Base-by-base conservation (phyloP, 768 basidiomycete genomes). In the Leccinum longicurvipes region DNA sequence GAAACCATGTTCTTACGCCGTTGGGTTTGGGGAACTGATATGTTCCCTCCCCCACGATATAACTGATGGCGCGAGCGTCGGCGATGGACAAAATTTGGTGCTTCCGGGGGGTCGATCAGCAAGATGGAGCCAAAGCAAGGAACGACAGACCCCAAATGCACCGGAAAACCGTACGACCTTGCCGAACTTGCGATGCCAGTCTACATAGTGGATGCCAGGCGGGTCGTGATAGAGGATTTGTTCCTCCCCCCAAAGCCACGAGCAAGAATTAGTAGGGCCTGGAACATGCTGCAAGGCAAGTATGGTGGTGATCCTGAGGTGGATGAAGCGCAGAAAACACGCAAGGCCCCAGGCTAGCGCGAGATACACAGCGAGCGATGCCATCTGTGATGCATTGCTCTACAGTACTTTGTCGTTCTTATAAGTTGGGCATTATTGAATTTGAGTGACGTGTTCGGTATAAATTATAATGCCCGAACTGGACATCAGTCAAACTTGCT, bases 1-100 rank as follows among this genome's bases (percentile, higher is more conserved):
- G 75, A 63, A 86, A 86, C 85, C 85, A 86, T 15, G 77, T 78
- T 56, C 84, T 77, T 19, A 84, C 84, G 23, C 85, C 84, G 47
- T 74, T 68, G 9, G 84, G 82, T 67, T 86, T 86, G 3, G 84
- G 84, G 60, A 86, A 85, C 32, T 69, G 71, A 63, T 85, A 85
- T 0, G 77, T 75, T 12, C 75, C 77, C 61, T 83, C 80, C 27
- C 77, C 77, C 2, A 85, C 69, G 52, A 85, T 82, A 53, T 79
- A 82, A 3, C 70, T 68, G 46, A 85, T 78, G 15, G 85, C 79
- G 1, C 74, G 72, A 31, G 76, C 66, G 63, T 85, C 83, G 1
- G 80, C 79, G 32, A 86, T 75, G 15, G 83, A 84, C 31, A 86
- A 64, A 17, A 85, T 69, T 60, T 80, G 81, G 63, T 81, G 80